Evolutionary conservation across 2,329 filamentous ascomycete species (phyloP), one percentile per base, ranked within the genome.

Genomic region (Epichloe coenophiala): DNA sequence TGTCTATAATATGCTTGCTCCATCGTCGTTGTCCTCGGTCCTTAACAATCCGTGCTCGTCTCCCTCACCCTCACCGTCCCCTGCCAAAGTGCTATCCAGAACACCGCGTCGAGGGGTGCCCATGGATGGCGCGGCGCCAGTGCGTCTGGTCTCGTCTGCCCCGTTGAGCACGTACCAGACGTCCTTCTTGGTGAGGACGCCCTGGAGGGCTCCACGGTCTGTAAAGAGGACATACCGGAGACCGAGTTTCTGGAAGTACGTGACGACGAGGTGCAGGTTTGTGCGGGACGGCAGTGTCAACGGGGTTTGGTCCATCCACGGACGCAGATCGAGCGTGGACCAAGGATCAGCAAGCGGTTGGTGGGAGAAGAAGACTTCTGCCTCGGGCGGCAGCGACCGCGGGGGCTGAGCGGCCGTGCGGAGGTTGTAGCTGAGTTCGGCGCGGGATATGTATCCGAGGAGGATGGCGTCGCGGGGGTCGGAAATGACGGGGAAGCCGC

Each of bases 301-400:
- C 1, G 93, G 93, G 0, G 93, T 98, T 66, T 96, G 91, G 66
- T 98, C 93, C 89, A 98, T 96, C 93, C 93, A 98, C 2, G 90
- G 90, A 7, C 91, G 76, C 11, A 98, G 76, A 67, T 98, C 93
- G 39, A 98, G 80, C 1, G 84, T 89, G 15, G 80, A 76, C 19
- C 77, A 73, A 1, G 87, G 85, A 60, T 95, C 88, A 1, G 85
- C 84, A 49, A 91, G 81, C 2, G 86, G 83, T 61, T 90, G 86
- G 62, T 94, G 87, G 1, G 80, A 77, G 68, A 98, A 96, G 67
- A 86, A 89, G 42, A 84, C 84, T 63, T 91, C 86, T 0, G 89
- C 86, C 53, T 85, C 81, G 1, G 76, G 73, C 0, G 83, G 73
- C 1, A 94, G 72, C 46, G 74, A 75, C 41, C 81, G 76, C 7